Conservation (phyloP, 1,139 yeast species). For the Wickerhamiella infanticola region DNA sequence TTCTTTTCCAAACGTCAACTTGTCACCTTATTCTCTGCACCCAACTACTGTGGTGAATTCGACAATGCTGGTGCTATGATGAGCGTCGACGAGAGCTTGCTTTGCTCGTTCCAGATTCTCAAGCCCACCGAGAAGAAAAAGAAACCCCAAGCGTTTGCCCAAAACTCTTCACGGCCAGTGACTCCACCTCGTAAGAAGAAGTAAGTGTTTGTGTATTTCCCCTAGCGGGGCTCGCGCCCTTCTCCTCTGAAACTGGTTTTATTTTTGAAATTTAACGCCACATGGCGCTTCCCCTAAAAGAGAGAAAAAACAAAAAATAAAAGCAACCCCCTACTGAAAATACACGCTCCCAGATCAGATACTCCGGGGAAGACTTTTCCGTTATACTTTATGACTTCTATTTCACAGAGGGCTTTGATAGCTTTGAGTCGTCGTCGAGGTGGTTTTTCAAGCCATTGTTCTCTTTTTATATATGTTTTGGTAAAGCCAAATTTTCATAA, state of each 20-base stretch:
- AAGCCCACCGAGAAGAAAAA: conserved; percentile 95
- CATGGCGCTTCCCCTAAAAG: too few relatives aligned
- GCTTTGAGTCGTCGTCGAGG: too few relatives aligned
- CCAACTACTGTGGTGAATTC: conserved; percentile 96
- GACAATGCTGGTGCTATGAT: conserved; percentile 99
- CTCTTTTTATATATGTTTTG: background rate
- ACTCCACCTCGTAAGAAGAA: conserved; percentile 63
- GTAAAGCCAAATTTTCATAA: background rate
- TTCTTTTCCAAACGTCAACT: conserved; percentile 90
- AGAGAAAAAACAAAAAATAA: too few relatives aligned
- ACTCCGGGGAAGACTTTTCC: too few relatives aligned
- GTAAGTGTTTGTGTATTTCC: conserved; percentile 2
- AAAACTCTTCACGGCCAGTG: conserved; percentile 30
- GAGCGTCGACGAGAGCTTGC: conserved; percentile 91
- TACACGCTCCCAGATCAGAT: too few relatives aligned
- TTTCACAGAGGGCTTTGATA: too few relatives aligned
- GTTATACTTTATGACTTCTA: too few relatives aligned
- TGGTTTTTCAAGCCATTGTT: background rate
- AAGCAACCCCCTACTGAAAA: too few relatives aligned
- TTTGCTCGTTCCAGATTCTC: conserved; percentile 93
- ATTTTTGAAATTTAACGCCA: too few relatives aligned
- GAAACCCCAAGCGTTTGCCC: conserved; percentile 31
- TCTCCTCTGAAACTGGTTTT: too few relatives aligned
- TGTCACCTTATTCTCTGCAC: conserved; percentile 90
- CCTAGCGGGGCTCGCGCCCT: background rate